Percentiles rank a stretch among this genome's conserved stretches.
phyloP scores from a whole-genome alignment of 2,329 filamentous ascomycete species.

The Gremmenia infestans region DNA sequence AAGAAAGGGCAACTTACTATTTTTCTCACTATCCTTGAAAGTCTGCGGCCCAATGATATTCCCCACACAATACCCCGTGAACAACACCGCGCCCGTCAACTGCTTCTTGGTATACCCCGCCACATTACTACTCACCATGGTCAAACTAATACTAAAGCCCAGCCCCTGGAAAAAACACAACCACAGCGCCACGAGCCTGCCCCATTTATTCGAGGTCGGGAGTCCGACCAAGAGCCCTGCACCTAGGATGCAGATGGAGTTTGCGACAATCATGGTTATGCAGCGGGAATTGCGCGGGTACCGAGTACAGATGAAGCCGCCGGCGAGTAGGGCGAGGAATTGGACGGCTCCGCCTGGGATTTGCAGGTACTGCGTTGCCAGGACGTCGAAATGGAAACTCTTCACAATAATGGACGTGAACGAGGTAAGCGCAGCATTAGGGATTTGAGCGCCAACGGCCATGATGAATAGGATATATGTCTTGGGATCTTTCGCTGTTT shows the following conservation, averaged over 20 bases:
- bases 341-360: slow-evolving; percentile 56
- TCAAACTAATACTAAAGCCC: slow-evolving; percentile 49
- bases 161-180: slow-evolving; percentile 50
- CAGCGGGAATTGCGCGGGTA: slow-evolving; percentile 47
- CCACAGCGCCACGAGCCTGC: slow-evolving; percentile 52
- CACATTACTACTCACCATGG: slow-evolving; percentile 48
- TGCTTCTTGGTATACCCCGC: slow-evolving; percentile 53
- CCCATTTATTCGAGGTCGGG: slow-evolving; percentile 49
- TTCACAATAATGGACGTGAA: slow-evolving; percentile 30
- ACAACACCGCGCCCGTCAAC: slow-evolving; percentile 45
- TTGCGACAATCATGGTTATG: slow-evolving; percentile 51
- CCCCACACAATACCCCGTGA: slow-evolving; percentile 49
- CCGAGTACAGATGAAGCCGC: slow-evolving; percentile 47
- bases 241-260: slow-evolving; percentile 50
- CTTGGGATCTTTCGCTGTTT: slow-evolving; percentile 49
- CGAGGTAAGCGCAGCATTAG: slow-evolving; percentile 52
- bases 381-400: slow-evolving; percentile 35
- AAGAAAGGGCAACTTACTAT: slow-evolving; percentile 13
- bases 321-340: slow-evolving; percentile 46
- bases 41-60: slow-evolving; percentile 45
- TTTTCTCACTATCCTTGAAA: slow-evolving; percentile 25
- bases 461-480: slow-evolving; percentile 54
- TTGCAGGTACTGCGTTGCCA: slow-evolving; percentile 52
- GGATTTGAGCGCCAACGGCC: slow-evolving; percentile 47
- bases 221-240: slow-evolving; percentile 47